Percentiles rank a stretch among this genome's conserved stretches.
Evolutionary conservation across 306 rosid species (phyloP).

Genomic region (Arachis stenosperma): DNA sequence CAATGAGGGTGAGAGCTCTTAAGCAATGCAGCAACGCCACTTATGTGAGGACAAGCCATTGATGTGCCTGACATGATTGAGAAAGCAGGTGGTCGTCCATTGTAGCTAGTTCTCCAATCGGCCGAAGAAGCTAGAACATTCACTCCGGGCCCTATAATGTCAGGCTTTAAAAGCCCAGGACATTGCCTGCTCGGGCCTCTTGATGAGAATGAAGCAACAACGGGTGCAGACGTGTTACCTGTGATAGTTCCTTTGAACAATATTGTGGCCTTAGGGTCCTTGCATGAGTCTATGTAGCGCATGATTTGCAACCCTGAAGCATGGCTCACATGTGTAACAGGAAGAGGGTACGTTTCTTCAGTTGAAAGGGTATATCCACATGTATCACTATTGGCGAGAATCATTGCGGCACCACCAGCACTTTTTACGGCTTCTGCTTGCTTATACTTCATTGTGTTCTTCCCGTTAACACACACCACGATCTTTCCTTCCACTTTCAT

Average conservation of each 20-base stretch:
- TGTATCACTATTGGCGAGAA: slow-evolving; percentile 53
- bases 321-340: slow-evolving; percentile 62
- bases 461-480: slow-evolving; percentile 54
- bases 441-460: slow-evolving; percentile 38
- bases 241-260: slow-evolving; percentile 64
- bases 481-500: slow-evolving; percentile 49
- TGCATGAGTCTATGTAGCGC: slow-evolving; percentile 61
- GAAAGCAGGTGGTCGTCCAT: slow-evolving; percentile 40
- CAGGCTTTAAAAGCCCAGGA: slow-evolving; percentile 87
- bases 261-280: slow-evolving; percentile 50
- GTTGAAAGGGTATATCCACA: slow-evolving; percentile 49
- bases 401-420: slow-evolving; percentile 68
- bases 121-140: slow-evolving; percentile 70
- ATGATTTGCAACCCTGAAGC: slow-evolving; percentile 58
- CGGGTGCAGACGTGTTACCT: slow-evolving; percentile 54
- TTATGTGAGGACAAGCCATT: slow-evolving; percentile 82
- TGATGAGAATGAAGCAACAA: slow-evolving; percentile 66
- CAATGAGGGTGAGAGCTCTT: slow-evolving; percentile 74
- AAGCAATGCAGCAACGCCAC: slow-evolving; percentile 76
- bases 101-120: background rate
- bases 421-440: slow-evolving; percentile 67
- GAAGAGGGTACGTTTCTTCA: slow-evolving; percentile 67
- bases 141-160: slow-evolving; percentile 67
- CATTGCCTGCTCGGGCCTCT: slow-evolving; percentile 71
- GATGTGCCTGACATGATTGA: slow-evolving; percentile 74